A percentile compares a stretch with the other conserved stretches of the same genome.
Evolutionary conservation across 1,284 basidiomycete species (phyloP).

Genomic region (Ceratobasidium sp.): DNA sequence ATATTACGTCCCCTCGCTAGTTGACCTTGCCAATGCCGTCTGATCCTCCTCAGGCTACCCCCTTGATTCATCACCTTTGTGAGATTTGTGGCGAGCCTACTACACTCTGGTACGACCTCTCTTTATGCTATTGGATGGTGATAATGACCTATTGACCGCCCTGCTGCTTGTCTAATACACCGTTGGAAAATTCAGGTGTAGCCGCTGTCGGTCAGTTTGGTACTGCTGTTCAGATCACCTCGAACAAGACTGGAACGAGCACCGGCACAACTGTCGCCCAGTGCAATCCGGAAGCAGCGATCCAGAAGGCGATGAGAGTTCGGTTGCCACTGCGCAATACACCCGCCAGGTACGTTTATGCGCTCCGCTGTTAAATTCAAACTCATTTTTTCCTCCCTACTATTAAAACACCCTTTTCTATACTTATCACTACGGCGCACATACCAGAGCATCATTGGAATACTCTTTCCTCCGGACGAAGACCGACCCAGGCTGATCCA

Average conservation of each 20-base stretch:
- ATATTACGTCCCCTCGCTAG: constrained; percentile 3
- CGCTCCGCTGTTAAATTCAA: background rate
- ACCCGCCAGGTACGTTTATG: constrained; percentile 33
- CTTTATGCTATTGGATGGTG: constrained; percentile 10
- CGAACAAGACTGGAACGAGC: constrained; percentile 28
- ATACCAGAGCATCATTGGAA: constrained; percentile 33
- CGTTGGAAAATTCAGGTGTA: constrained; percentile 34
- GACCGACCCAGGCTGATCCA: constrained; percentile 36
- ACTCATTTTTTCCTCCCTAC: background rate
- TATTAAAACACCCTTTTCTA: too few relatives aligned
- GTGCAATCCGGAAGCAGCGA: constrained; percentile 6
- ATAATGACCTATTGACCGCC: constrained; percentile 28
- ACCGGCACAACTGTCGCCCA: constrained; percentile 15
- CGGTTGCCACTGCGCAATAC: constrained; percentile 35
- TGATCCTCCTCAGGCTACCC: constrained; percentile 29
- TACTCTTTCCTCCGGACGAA: constrained; percentile 29
- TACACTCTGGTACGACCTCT: constrained; percentile 22
- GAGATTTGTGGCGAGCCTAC: constrained; percentile 38
- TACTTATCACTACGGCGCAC: too few relatives aligned
- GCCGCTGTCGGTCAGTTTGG: constrained; percentile 30
- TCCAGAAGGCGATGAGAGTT: constrained; percentile 11
- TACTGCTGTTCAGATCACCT: constrained; percentile 32
- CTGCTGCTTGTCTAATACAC: constrained; percentile 29
- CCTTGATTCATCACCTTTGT: constrained; percentile 37
- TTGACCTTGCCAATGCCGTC: constrained; percentile 29